Percentiles rank a stretch among this genome's conserved stretches.
These are phyloP conservation scores for Hyaloscypha variabilis DNA, from an alignment of 495 filamentous ascomycete genomes.

Conservation along the genomic window DNA sequence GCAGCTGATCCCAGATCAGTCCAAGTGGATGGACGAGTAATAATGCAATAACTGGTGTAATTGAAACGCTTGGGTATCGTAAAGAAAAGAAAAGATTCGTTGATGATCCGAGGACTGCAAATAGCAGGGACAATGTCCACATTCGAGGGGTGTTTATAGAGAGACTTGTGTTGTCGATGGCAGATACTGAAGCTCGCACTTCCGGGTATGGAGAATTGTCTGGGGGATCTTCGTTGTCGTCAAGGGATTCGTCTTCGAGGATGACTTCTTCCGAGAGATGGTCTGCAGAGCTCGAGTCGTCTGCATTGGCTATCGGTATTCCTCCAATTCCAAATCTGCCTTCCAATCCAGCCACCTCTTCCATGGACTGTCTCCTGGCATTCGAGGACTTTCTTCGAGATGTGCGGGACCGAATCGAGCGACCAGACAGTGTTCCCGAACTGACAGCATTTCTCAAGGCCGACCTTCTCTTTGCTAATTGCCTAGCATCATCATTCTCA, in stretches of 20 bases:
- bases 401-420: background rate
- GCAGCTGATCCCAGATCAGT: slow-evolving; percentile 70
- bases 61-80: slow-evolving; percentile 83
- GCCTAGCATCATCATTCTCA: slow-evolving; percentile 17
- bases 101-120: slow-evolving; percentile 77
- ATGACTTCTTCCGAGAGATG: slow-evolving; percentile 6
- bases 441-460: slow-evolving; percentile 28
- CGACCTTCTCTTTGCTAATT: slow-evolving; percentile 18
- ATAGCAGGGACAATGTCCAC: slow-evolving; percentile 79
- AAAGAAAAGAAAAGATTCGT: slow-evolving; percentile 85
- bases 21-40: slow-evolving; percentile 82
- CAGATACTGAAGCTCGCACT: slow-evolving; percentile 76
- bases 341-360: slow-evolving; percentile 25
- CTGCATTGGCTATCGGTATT: slow-evolving; percentile 23
- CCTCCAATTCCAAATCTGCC: slow-evolving; percentile 22
- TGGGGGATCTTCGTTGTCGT: slow-evolving; percentile 50
- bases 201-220: slow-evolving; percentile 71
- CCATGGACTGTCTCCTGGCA: slow-evolving; percentile 3
- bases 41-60: slow-evolving; percentile 82
- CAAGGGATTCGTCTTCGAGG: slow-evolving; percentile 20
- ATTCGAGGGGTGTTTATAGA: slow-evolving; percentile 88
- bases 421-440: slow-evolving; percentile 2
- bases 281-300: slow-evolving; percentile 3
- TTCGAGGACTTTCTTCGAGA: slow-evolving; percentile 10
- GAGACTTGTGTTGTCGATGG: slow-evolving; percentile 69